Evolutionary conservation across 2,329 filamentous ascomycete genomes (phyloP).

Genomic region (Ophiosphaerella korrae): DNA sequence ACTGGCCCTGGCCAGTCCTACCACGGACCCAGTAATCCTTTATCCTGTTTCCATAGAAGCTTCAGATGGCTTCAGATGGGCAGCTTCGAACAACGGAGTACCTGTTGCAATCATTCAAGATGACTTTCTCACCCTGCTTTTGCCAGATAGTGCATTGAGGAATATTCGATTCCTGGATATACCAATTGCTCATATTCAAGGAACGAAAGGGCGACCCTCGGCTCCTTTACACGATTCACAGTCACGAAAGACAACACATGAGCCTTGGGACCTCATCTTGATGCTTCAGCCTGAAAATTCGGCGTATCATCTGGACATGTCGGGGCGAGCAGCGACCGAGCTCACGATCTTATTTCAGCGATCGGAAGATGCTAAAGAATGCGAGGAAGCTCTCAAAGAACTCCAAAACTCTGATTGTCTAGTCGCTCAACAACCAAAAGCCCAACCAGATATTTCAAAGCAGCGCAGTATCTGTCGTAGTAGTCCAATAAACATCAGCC

Average conservation of each 20-base stretch:
- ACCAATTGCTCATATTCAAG: constrained; percentile 27
- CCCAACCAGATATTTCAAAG: not conserved
- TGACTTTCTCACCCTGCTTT: constrained; percentile 27
- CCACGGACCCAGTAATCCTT: constrained; percentile 19
- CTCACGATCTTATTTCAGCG: constrained; percentile 29
- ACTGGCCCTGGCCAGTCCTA: constrained; percentile 15
- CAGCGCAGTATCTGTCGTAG: not conserved
- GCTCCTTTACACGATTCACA: constrained; percentile 27
- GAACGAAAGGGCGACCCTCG: constrained; percentile 12
- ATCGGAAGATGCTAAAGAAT: constrained; percentile 25
- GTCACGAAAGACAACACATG: constrained; percentile 10
- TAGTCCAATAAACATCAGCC: not conserved
- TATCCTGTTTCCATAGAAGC: constrained; percentile 28
- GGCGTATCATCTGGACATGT: constrained; percentile 32
- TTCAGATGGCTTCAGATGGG: constrained; percentile 31
- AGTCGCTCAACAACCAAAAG: too few species aligned
- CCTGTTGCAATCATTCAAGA: constrained; percentile 24
- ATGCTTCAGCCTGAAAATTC: constrained; percentile 13
- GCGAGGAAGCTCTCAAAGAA: constrained; percentile 20
- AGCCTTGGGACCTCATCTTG: constrained; percentile 30
- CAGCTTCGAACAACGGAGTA: constrained; percentile 8
- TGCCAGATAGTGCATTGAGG: constrained; percentile 17
- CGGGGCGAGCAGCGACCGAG: constrained; percentile 16
- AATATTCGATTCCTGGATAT: constrained; percentile 35
- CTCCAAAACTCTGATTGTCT: constrained; percentile 1